Base-by-base conservation (phyloP, 2,329 filamentous ascomycete species). In the Fusarium succisae region DNA sequence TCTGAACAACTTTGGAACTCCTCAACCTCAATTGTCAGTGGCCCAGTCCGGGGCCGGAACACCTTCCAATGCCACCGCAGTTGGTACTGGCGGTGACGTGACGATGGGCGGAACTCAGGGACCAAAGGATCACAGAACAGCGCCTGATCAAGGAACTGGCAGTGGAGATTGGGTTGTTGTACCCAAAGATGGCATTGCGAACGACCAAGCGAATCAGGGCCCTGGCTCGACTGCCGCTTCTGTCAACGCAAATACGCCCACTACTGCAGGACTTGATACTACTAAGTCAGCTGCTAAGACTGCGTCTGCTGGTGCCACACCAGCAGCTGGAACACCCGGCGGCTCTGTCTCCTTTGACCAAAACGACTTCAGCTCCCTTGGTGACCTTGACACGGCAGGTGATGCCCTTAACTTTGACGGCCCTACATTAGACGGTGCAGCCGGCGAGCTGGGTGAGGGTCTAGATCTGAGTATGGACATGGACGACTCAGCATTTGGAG, bases 401-500 rank as follows among this genome's bases (percentile, higher is more conserved):
- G 92, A 94, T 78, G 92, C 91, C 8, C 83, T 94, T 41, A 91
- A 91, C 44, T 94, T 92, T 78, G 90, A 89, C 47, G 88, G 88
- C 22, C 88, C 89, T 20, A 86, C 89, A 57, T 81, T 86, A 37
- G 86, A 86, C 45, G 81, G 79, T 8, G 80, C 78, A 2, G 83
- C 81, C 5, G 86, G 84, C 8, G 87, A 86, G 37, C 81, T 89
- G 9, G 88, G 85, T 28, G 88, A 90, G 47, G 89, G 88, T 14
- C 81, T 89, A n/a, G 87, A 89, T 79, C 81, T 91, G 58, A 87
- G 88, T 76, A 88, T 91, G 84, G 92, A 92, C 72, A 88, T 94
- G 85, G 92, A 94, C 53, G 92, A 95, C 78, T 94, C 92, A 41
- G 94, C 93, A 3, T 96, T 96, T 83, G 94, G 93, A 6, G 93